These are phyloP conservation scores for Myriosclerotinia scirpicola DNA, from an alignment of 2,329 filamentous ascomycete genomes.

Conservation along the genomic window DNA sequence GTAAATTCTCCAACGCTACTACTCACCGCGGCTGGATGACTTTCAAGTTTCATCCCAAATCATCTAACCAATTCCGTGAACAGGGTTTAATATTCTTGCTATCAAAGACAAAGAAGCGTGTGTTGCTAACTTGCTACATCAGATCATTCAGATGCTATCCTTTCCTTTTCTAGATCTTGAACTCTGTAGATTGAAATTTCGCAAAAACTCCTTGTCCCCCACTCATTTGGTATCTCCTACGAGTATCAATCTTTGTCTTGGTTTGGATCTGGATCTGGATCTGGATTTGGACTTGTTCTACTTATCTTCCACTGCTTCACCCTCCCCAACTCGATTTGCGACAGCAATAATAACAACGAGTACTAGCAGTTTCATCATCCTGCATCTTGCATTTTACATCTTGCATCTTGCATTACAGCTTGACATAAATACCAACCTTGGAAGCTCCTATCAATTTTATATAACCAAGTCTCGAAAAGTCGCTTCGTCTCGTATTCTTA, in stretches of 20 bases:
- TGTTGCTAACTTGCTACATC: not conserved
- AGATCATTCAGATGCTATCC: not conserved
- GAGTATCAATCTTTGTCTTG: not conserved
- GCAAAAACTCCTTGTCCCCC: slow-evolving; percentile 10
- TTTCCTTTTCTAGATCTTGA: slow-evolving; percentile 8
- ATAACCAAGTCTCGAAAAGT: not conserved
- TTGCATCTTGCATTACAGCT: not conserved
- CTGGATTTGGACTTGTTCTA: not conserved
- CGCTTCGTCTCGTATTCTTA: not conserved
- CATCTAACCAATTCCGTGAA: not conserved
- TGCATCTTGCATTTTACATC: slow-evolving; percentile 1
- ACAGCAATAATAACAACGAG: not conserved
- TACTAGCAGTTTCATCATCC: not conserved
- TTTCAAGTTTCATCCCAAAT: not conserved
- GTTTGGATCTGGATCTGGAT: not conserved
- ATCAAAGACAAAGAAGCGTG: not conserved
- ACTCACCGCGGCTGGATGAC: not conserved
- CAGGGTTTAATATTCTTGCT: not conserved
- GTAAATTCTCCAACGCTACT: not conserved
- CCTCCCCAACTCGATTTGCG: not conserved
- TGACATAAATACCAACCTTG: slow-evolving; percentile 1
- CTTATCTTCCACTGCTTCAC: not conserved
- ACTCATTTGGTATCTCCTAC: not conserved
- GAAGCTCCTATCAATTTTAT: not conserved
- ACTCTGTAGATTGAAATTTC: not conserved